phyloP scores from a whole-genome alignment of 495 filamentous ascomycete genomes.

The Jackrogersella multiformis region DNA sequence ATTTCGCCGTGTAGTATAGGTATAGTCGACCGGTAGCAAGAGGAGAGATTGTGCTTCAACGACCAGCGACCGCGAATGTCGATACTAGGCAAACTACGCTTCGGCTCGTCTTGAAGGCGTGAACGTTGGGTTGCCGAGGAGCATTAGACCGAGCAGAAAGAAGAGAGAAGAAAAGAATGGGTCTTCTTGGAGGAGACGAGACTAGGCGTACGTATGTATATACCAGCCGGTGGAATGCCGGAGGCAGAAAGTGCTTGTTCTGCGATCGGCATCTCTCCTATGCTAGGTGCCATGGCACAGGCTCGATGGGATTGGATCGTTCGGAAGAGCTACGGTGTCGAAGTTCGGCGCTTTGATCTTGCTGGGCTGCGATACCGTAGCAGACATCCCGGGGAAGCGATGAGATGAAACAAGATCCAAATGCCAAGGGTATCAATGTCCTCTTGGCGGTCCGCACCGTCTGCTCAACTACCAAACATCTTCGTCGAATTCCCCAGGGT shows the following conservation, averaged over 20 bases:
- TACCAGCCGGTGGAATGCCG: constrained; percentile 5
- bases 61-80: constrained; percentile 26
- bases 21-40: constrained; percentile 25
- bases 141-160: constrained; percentile 30
- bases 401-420: constrained; percentile 40
- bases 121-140: constrained; percentile 36
- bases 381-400: constrained; percentile 20
- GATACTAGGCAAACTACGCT: constrained; percentile 32
- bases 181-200: constrained; percentile 5
- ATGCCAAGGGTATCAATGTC: constrained; percentile 38
- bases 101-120: constrained; percentile 39
- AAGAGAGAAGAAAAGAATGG: constrained; percentile 9
- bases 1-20: constrained; percentile 21
- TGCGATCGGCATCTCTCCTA: constrained; percentile 31
- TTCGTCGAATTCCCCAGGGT: constrained; percentile 17
- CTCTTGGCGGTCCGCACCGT: constrained; percentile 37
- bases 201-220: constrained; percentile 34
- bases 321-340: not conserved
- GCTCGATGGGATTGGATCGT: constrained; percentile 14
- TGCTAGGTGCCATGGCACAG: constrained; percentile 14
- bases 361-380: not conserved
- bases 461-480: constrained; percentile 11
- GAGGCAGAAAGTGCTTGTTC: constrained; percentile 13
- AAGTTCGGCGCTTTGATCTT: constrained; percentile 29
- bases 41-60: constrained; percentile 38